Conservation (phyloP, 176 grass and related monocot species). For the Avena eriantha region DNA sequence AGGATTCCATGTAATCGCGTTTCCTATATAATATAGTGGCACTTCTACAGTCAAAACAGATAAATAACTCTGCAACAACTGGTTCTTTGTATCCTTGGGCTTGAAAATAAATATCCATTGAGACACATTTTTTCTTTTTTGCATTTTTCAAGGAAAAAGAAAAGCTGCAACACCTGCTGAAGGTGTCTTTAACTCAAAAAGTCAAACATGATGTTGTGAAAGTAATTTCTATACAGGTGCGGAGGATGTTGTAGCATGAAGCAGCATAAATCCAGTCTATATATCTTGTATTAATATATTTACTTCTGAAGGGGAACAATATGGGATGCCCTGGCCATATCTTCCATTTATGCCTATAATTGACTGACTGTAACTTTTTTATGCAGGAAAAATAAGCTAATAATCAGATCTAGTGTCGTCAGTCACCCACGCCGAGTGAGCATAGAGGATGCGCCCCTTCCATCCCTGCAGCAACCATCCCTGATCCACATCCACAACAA, state of each 20-base stretch:
- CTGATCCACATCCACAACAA: conserved; percentile 50
- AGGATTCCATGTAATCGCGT: background rate
- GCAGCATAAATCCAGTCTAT: background rate
- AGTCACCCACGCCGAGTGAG: conserved; percentile 49
- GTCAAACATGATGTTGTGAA: background rate
- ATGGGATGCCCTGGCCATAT: background rate
- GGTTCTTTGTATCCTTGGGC: background rate
- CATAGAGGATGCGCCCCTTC: conserved; percentile 57
- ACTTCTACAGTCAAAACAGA: background rate
- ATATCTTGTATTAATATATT: background rate
- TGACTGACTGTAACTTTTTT: background rate
- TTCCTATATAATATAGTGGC: background rate
- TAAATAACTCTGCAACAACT: background rate
- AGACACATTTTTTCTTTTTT: background rate
- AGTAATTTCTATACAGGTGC: background rate
- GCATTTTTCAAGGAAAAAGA: background rate
- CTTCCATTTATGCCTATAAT: background rate
- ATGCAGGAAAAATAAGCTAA: background rate
- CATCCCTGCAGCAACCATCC: conserved; percentile 63
- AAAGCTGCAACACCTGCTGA: background rate
- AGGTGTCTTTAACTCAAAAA: background rate
- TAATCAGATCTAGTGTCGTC: background rate
- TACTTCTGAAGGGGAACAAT: background rate
- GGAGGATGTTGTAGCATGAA: background rate
- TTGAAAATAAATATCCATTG: background rate